phyloP scores from a whole-genome alignment of 371 early-diverging fungal genomes.

The Mucor indicus region DNA sequence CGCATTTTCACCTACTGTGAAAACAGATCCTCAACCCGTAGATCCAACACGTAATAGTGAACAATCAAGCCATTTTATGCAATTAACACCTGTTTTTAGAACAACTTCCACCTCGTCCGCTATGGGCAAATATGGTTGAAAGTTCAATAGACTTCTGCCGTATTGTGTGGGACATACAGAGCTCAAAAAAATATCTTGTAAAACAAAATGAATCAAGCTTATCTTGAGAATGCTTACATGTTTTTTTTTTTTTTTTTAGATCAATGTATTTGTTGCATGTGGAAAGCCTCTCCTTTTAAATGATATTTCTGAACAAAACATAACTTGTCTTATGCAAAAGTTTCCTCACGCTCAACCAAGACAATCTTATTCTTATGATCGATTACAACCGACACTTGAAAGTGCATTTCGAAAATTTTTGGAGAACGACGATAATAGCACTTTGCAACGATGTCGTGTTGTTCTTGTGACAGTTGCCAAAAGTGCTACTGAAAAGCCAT shows the following conservation, averaged over 20 bases:
- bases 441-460: constrained; percentile 15
- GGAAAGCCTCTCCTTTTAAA: constrained; percentile 11
- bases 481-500: constrained; percentile 5
- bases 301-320: constrained; percentile 1
- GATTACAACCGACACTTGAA: constrained; percentile 15
- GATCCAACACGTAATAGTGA: constrained; percentile 17
- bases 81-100: no score
- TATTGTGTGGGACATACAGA: constrained; percentile 24
- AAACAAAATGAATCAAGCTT: not conserved
- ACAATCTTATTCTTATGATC: constrained; percentile 7
- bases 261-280: constrained; percentile 18
- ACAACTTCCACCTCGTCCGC: constrained; percentile 27
- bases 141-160: constrained; percentile 32
- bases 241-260: constrained; percentile 3
- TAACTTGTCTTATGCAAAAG: constrained; percentile 1
- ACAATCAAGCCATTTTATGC: not conserved
- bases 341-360: constrained; percentile 23
- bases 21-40: not conserved
- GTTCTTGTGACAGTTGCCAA: constrained; percentile 15
- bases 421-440: not conserved
- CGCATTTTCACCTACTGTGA: constrained; percentile 8
- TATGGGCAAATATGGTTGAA: constrained; percentile 38
- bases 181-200: constrained; percentile 6
- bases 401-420: constrained; percentile 1
- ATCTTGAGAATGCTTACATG: not conserved